phyloP scores from a whole-genome alignment of 177 flowering plant genomes.

The Tripterygium wilfordii region DNA sequence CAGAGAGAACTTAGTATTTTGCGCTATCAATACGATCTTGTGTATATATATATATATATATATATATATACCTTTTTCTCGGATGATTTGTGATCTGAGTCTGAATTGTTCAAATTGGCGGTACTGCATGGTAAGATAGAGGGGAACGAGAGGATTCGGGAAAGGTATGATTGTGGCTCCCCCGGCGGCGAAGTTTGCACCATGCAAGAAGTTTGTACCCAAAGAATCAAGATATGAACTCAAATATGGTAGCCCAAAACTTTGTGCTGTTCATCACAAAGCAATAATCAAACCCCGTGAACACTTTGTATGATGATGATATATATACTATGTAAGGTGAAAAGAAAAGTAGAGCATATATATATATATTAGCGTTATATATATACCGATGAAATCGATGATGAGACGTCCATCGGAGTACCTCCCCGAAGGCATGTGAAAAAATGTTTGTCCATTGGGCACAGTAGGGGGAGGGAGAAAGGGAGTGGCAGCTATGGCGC shows the following conservation, averaged over 20 bases:
- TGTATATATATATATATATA: too few relatives aligned
- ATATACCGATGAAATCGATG: not conserved
- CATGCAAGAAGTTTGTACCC: slow-evolving; percentile 21
- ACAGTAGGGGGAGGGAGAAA: not conserved
- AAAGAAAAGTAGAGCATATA: too few relatives aligned
- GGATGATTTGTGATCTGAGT: slow-evolving; percentile 5
- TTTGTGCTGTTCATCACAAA: too few relatives aligned
- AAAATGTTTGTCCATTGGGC: not conserved
- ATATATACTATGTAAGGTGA: too few relatives aligned
- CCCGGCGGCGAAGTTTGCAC: slow-evolving; percentile 28
- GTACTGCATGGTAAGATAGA: slow-evolving; percentile 16
- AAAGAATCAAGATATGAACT: slow-evolving; percentile 25
- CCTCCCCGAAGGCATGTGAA: not conserved
- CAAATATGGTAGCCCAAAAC: slow-evolving; percentile 14
- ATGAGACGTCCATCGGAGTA: not conserved
- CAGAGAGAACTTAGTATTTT: too few relatives aligned
- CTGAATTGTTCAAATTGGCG: slow-evolving; percentile 14
- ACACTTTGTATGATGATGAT: too few relatives aligned
- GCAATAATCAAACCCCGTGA: too few relatives aligned
- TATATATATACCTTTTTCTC: slow-evolving; percentile 3
- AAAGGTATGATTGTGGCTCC: slow-evolving; percentile 15
- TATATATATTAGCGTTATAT: too few relatives aligned
- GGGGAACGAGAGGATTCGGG: slow-evolving; percentile 20
- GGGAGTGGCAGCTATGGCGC: not conserved
- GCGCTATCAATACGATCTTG: too few relatives aligned